Evolutionary conservation across 306 rosid species (phyloP), one percentile per base, ranked within the genome.

Genomic region (Castanea crenata): DNA sequence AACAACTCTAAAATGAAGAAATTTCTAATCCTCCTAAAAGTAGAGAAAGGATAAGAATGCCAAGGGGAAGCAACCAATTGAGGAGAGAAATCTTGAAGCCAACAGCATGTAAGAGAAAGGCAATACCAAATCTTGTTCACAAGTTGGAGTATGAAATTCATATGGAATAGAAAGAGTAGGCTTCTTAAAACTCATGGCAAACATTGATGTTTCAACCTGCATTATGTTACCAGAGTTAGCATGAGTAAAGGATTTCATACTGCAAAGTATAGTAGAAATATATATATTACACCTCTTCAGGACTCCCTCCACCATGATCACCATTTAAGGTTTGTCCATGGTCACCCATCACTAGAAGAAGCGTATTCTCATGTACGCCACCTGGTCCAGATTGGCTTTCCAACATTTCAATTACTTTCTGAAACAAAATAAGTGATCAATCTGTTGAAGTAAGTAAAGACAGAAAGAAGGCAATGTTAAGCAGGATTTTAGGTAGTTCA

Each of bases 271-370:
- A 49, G 35, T 34, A 85, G 56, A 52, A 74, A 55, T 19, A 76
- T 64, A 79, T 38, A 65, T 72, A 79, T 21, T 73, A 16, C 79
- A 92, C 99, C 97, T 95, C 99, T 91, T 95, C 98, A 55, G 95
- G 63, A 87, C 92, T 89, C 71, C 99, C 99, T 55, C 99, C 99
- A n/a, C 99, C 99, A 79, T 95, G 99, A 86, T 92, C 99, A 67
- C 99, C 99, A 83, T 95, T 91, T 72, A 95, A 67, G 55, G 99
- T 92, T 91, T 95, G 99, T 54, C 97, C 99, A 87, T 95, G 99
- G 89, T 95, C 99, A 55, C 99, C 99, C 99, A 95, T 91, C 81
- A 95, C 98, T 73, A 95, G 90, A 46, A 95, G 94, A 85, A 95
- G 76, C 56, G 98, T 95, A 83, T 95, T 92, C 81, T 95, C 97